Conservation (phyloP, 2,329 filamentous ascomycete species). For the Penicillium polonicum region DNA sequence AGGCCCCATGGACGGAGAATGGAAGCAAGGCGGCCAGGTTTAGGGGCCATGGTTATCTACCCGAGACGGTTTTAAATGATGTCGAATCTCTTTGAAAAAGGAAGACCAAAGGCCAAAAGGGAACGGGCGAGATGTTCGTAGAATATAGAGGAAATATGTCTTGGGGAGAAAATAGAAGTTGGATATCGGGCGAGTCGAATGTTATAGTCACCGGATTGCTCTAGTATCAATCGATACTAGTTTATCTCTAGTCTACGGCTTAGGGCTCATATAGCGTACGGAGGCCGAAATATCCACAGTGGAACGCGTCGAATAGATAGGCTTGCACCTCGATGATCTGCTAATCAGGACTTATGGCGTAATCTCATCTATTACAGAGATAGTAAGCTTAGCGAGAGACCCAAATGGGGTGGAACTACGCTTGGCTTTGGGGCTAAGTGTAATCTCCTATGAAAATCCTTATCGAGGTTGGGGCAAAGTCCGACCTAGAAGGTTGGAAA, state of each 20-base stretch:
- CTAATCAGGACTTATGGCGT: not conserved
- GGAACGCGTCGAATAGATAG: not conserved
- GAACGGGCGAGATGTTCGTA: accelerated
- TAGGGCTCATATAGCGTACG: not conserved
- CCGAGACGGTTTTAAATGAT: not conserved
- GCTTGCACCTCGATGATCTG: not conserved
- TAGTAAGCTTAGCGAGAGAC: too few relatives aligned
- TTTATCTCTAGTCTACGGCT: not conserved
- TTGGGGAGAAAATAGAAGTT: not conserved
- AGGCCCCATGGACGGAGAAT: constrained; percentile 16
- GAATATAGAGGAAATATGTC: not conserved
- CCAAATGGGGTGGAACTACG: too few relatives aligned
- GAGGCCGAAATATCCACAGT: not conserved
- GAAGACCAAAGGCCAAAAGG: not conserved
- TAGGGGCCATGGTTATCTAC: not conserved
- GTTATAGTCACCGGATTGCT: not conserved
- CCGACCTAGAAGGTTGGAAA: too few relatives aligned
- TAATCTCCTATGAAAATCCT: too few relatives aligned
- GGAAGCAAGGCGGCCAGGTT: constrained; percentile 12
- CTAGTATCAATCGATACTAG: not conserved
- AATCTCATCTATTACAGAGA: too few relatives aligned
- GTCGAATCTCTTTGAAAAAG: not conserved
- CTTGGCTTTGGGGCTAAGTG: too few relatives aligned
- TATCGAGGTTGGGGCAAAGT: too few relatives aligned
- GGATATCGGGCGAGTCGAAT: not conserved